Conservation (phyloP, 306 rosid species). For the Cucumis hystrix region DNA sequence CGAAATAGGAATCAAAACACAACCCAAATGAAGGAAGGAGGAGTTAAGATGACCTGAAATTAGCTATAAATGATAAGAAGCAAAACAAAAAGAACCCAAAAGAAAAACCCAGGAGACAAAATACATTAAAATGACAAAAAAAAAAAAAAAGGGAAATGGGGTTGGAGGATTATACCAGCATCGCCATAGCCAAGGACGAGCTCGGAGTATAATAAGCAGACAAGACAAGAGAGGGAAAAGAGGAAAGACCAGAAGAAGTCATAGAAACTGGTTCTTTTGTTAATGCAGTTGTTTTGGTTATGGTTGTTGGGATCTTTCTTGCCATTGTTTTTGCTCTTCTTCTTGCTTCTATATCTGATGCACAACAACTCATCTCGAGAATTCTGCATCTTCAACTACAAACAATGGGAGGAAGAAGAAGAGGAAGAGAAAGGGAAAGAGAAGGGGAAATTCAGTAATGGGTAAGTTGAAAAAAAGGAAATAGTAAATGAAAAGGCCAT, state of each 20-base stretch:
- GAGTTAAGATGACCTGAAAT: neutral
- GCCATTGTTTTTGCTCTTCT: neutral
- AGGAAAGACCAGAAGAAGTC: conserved; percentile 57
- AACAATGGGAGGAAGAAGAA: neutral
- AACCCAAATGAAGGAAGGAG: neutral
- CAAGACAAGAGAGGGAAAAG: conserved; percentile 52
- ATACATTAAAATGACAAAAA: neutral
- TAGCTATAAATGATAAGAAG: neutral
- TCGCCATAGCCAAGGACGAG: conserved; percentile 46
- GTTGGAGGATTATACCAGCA: conserved; percentile 25
- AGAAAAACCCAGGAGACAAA: neutral
- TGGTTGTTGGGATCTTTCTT: neutral
- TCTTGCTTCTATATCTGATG: conserved; percentile 18
- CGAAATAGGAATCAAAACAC: neutral
- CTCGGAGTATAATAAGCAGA: conserved; percentile 38
- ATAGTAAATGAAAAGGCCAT: neutral
- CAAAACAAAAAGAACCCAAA: neutral
- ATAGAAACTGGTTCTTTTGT: conserved; percentile 23
- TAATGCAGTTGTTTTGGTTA: neutral
- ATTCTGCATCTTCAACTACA: conserved; percentile 37
- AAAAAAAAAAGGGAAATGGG: neutral
- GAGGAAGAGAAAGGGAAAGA: neutral
- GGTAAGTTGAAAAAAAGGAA: neutral
- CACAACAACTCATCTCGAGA: conserved; percentile 18
- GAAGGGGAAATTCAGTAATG: neutral